Evolutionary conservation across 2,329 filamentous ascomycete species (phyloP), one percentile per base, ranked within the genome.

Genomic region (Fusarium ambrosium): DNA sequence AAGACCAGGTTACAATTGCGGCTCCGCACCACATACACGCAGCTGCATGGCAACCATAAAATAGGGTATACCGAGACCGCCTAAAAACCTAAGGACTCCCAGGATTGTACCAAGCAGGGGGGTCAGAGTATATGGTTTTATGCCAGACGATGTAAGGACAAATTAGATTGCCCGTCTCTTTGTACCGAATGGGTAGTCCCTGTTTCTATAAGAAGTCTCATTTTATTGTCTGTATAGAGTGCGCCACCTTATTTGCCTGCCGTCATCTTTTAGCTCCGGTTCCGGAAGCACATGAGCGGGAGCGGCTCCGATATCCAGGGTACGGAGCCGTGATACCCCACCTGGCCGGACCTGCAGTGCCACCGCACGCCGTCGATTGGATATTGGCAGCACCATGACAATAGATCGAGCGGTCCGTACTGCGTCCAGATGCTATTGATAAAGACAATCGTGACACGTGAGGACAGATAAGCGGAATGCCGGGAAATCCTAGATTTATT

Each of bases 271-370:
- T 58, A 60, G 20, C 20, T 41, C 29, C 55, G 56, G 56, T 18
- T 60, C 29, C 55, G 77, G 81, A 24, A 77, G 78, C 16, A 67
- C 71, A 0, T 76, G 72, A 29, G 60, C n/a, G 69, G 58, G 37
- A 32, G 62, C 62, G 58, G 58, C 58, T 61, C 58, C 58, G 58
- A 45, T 61, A 27, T 9, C 13, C 14, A 14, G 37, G 16, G 20
- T 37, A 45, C 58, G 58, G 58, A 61, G 58, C 58, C 58, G 39
- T 61, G 11, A 22, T 24, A 29, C 58, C 58, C 58, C 39, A n/a
- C 58, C n/a, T 45, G 34, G n/a, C 51, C 51, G 18, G 51, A 7
- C 29, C 11, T 34, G 8, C 10, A 55, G 6, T n/a, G 16, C n/a
- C 11, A 56, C n/a, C 51, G 34, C n/a, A 22, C 29, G 16, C 20